Evolutionary conservation across 768 basidiomycete species (phyloP), one percentile per base, ranked within the genome.

Genomic region (Artomyces pyxidatus): DNA sequence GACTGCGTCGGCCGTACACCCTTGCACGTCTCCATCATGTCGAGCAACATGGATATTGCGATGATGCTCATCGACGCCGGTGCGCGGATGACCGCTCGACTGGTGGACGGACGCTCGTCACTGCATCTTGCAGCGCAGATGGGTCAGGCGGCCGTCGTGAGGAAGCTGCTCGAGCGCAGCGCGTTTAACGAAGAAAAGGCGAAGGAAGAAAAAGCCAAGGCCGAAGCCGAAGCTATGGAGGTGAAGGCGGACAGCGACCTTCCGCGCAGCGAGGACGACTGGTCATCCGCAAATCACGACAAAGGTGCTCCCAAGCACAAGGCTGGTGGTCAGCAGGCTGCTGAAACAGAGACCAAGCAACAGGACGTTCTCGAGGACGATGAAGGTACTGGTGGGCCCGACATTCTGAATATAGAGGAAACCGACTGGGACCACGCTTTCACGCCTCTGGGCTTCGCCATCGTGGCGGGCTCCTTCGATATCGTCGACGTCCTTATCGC

Each of bases 1-100:
- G 79, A 81, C 61, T 76, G 79, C 49, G 76, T 81, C 30, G 80
- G 81, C 0, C 74, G 81, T 2, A 76, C 77, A 3, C 63, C 72
- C 2, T 65, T 83, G 16, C 81, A 81, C 39, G 62, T 81, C 29
- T 78, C 80, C 3, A 72, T 83, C 42, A 46, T 80, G 14, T 68
- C 67, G 37, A 66, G 68, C 32, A 71, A 71, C 0, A 56, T 57
- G 3, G 76, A 75, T 1, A 71, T 79, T 45, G 75, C 76, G 0
- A 64, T 63, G 50, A 70, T 73, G 28, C 68, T 83, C 27, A 68
- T 83, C 42, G 73, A 81, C 35, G 73, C 74, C 12, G 77, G 76
- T 3, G 77, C 75, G 3, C 66, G 76, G 44, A 78, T 81, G 56
- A 76, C 74, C 0, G 70, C 77, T 3, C 67, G 80, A 4, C 62